Evolutionary conservation across 164 flowering plant genomes (phyloP), one percentile per base, ranked within the genome.

Genomic region (Piper longum): DNA sequence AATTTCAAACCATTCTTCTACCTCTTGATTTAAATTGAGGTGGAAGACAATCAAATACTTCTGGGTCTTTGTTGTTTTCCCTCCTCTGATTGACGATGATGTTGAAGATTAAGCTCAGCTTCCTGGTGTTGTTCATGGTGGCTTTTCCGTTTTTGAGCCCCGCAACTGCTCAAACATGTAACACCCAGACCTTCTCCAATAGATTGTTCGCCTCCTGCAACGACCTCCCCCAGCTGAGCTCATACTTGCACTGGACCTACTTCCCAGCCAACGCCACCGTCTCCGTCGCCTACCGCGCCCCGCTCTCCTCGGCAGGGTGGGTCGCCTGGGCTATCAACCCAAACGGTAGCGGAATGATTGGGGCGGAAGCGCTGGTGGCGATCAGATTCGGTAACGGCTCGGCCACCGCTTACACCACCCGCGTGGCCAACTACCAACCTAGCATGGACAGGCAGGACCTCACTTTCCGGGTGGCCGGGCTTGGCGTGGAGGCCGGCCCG

Each of bases 291-390:
- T 69, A 69, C 59, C 36, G 59, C 16, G 67, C 71, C 4, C 56
- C 71, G 0, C 44, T 26, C 4, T 2, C 48, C 16, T 18, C 62
- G 7, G 48, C 26, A 1, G 40, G 55, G 16, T 82, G 82, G 83
- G 63, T 77, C 5, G 81, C 79, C 9, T 82, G 83, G 83, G 81
- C 79, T 0, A 60, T 78, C 26, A 82, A 82, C 60, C 77, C 74
- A 4, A 42, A 7, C 0, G 69, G 65, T 0, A 48, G 2, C 0
- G 62, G 61, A 0, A 87, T 87, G 95, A 2, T 59, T 0, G 85
- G 87, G 2, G 41, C 85, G 0, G 84, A 87, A 69, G 68, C 81
- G 26, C 71, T 85, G 1, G 81, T 86, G 6, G 92, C 86, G 14
- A 74, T 41, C 57, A 62, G n/a, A 11, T 67, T 69, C 43, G 43